phyloP scores from a whole-genome alignment of 768 basidiomycete species.

The Kwoniella pini region DNA sequence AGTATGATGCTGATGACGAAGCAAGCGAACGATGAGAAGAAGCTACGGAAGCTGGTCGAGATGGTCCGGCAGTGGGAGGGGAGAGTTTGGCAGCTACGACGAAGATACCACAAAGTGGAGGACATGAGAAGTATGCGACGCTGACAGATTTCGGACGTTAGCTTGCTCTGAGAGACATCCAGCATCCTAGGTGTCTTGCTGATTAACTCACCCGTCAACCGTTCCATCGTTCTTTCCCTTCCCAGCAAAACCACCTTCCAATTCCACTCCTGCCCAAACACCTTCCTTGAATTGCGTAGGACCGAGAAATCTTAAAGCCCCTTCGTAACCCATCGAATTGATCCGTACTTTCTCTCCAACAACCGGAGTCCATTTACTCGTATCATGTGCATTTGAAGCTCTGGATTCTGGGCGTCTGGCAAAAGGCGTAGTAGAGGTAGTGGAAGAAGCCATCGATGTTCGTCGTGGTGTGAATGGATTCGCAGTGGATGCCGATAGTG shows the following conservation, averaged over 20 bases:
- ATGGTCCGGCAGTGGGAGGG: slow-evolving; percentile 67
- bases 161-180: not conserved
- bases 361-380: slow-evolving; percentile 54
- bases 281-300: slow-evolving; percentile 86
- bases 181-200: not conserved
- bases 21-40: slow-evolving; percentile 61
- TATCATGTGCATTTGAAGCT: slow-evolving; percentile 22
- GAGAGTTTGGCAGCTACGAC: slow-evolving; percentile 80
- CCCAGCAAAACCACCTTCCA: slow-evolving; percentile 78
- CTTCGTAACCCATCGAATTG: slow-evolving; percentile 83
- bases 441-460: slow-evolving; percentile 45
- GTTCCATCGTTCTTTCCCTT: slow-evolving; percentile 95
- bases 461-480: slow-evolving; percentile 38
- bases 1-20: slow-evolving; percentile 28
- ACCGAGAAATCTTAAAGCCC: slow-evolving; percentile 75
- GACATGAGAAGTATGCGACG: slow-evolving; percentile 79
- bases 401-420: slow-evolving; percentile 43
- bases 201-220: slow-evolving; percentile 68
- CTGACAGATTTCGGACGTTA: slow-evolving; percentile 56
- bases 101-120: slow-evolving; percentile 86
- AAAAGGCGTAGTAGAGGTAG: slow-evolving; percentile 40
- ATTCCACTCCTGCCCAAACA: slow-evolving; percentile 89
- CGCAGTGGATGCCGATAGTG: slow-evolving; percentile 8
- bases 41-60: slow-evolving; percentile 76
- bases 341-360: slow-evolving; percentile 82